Evolutionary conservation across 177 flowering plant species (phyloP).

Genomic region (Vitis hybrid): DNA sequence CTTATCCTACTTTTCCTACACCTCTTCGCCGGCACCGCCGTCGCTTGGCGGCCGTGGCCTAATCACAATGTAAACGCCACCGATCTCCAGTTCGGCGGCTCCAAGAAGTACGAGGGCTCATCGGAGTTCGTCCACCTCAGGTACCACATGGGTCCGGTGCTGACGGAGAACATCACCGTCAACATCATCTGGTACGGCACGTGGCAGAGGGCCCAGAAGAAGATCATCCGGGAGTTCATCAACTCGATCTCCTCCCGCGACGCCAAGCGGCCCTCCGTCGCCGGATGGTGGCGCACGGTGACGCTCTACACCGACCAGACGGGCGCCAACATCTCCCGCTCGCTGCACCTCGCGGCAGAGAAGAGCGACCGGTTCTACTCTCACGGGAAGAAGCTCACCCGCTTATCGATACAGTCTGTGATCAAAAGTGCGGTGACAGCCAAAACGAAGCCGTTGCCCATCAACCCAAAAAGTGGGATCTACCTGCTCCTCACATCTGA

Average conservation of each 20-base stretch:
- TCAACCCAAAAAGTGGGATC: constrained; percentile 60
- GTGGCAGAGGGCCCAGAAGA: constrained; percentile 69
- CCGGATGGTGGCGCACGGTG: constrained; percentile 93
- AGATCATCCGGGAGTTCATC: constrained; percentile 84
- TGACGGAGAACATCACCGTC: constrained; percentile 78
- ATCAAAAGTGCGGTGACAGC: constrained; percentile 72
- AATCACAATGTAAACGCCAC: constrained; percentile 27
- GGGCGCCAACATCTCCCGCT: constrained; percentile 63
- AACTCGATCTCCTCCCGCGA: constrained; percentile 69
- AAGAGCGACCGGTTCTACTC: constrained; percentile 88
- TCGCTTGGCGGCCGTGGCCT: constrained; percentile 82
- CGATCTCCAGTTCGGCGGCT: constrained; percentile 38
- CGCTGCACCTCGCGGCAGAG: constrained; percentile 61
- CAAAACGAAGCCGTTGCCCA: constrained; percentile 58
- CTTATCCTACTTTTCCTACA: constrained; percentile 18
- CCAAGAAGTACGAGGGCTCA: constrained; percentile 85
- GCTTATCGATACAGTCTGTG: constrained; percentile 76
- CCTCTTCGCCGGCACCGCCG: constrained; percentile 17
- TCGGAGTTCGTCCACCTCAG: constrained; percentile 71
- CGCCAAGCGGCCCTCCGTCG: constrained; percentile 55
- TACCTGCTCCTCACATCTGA: constrained; percentile 75
- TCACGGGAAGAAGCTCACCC: constrained; percentile 80
- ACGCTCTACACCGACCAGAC: constrained; percentile 94
- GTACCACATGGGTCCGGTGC: constrained; percentile 98
- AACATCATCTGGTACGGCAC: constrained; percentile 94